Conservation (phyloP, 805 yeast genomes). For the Barnettozyma wickerhamii region DNA sequence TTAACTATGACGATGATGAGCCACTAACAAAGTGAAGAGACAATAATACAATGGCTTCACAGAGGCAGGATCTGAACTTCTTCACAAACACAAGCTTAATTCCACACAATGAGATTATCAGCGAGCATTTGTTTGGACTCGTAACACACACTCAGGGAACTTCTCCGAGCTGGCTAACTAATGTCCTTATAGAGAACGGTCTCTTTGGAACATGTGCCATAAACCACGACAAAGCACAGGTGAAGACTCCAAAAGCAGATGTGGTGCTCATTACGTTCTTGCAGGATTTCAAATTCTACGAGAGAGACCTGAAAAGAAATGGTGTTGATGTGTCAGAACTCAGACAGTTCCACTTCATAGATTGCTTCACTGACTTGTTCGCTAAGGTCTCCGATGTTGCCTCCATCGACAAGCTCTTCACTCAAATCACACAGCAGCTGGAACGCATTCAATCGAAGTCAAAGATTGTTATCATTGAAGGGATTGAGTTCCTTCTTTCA, state of each 20-base stretch:
- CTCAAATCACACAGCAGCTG: constrained; percentile 8
- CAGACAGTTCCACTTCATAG: constrained; percentile 35
- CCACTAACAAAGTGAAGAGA: neutral
- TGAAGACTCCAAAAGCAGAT: constrained; percentile 19
- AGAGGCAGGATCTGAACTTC: constrained; percentile 55
- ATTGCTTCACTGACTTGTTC: constrained; percentile 45
- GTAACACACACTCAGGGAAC: constrained; percentile 47
- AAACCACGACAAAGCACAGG: constrained; percentile 16
- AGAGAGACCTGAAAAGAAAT: constrained; percentile 33
- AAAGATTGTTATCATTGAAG: constrained; percentile 39
- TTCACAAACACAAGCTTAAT: constrained; percentile 47
- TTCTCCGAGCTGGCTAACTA: constrained; percentile 59
- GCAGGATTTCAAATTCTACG: constrained; percentile 28
- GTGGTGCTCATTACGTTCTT: constrained; percentile 32
- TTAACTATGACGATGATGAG: neutral
- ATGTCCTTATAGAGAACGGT: constrained; percentile 48
- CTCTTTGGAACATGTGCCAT: constrained; percentile 23
- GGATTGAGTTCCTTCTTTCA: constrained; percentile 42
- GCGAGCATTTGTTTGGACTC: constrained; percentile 25
- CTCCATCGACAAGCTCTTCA: constrained; percentile 13
- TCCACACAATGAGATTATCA: constrained; percentile 20
- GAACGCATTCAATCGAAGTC: neutral
- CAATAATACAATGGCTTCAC: constrained; percentile 26
- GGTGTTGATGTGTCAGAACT: constrained; percentile 33
- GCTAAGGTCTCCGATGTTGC: constrained; percentile 27